phyloP scores from a whole-genome alignment of 1,139 yeast species.

The Nadsonia commutata region DNA sequence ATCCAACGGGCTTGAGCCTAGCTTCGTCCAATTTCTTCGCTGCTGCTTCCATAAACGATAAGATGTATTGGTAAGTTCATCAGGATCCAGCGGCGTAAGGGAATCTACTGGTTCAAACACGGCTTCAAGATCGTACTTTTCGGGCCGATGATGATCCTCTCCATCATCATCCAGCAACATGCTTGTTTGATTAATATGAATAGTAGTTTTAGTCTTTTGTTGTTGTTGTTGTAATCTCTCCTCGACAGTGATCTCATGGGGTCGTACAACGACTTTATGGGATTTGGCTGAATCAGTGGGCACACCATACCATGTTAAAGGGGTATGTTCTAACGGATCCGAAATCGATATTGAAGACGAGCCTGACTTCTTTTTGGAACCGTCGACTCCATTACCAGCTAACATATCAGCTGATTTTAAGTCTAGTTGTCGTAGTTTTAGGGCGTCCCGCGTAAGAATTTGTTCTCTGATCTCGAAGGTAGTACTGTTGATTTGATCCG shows the following conservation, averaged over 20 bases:
- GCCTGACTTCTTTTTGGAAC: no score
- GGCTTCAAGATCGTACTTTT: no score
- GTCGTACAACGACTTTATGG: background rate
- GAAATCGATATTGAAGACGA: no score
- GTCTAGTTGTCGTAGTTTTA: background rate
- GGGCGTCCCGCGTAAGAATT: background rate
- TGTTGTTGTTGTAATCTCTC: no score
- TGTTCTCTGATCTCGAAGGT: background rate
- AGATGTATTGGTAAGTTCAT: background rate
- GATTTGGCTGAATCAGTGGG: background rate
- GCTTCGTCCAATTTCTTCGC: background rate
- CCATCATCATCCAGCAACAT: no score
- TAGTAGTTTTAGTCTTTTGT: no score
- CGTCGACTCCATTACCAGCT: background rate
- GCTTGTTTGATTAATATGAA: no score
- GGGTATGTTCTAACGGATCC: background rate
- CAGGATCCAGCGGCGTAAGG: no score
- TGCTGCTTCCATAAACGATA: background rate
- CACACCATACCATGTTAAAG: background rate
- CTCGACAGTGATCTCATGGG: background rate
- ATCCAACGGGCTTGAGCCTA: no score
- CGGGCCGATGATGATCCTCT: no score
- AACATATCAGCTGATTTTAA: background rate
- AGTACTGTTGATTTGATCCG: background rate
- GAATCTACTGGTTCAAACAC: no score